Evolutionary conservation across 805 yeast species (phyloP).

Genomic region (Sugiyamaella qingdaonensis): DNA sequence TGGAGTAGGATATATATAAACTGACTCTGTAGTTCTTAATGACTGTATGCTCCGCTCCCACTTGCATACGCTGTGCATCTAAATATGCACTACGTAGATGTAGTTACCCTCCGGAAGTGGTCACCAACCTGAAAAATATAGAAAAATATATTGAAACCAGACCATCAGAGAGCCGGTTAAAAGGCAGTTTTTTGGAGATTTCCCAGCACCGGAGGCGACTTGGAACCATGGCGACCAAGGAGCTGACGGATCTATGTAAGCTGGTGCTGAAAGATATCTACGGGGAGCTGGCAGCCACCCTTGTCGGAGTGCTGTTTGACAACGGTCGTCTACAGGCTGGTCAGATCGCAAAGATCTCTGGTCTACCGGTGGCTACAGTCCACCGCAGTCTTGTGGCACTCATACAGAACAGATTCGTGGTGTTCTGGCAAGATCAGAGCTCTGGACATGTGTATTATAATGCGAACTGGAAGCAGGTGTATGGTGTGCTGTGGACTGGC

Average conservation of each 20-base stretch:
- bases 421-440: slow-evolving; percentile 50
- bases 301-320: slow-evolving; percentile 57
- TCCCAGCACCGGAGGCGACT: not conserved
- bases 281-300: slow-evolving; percentile 72
- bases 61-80: not conserved
- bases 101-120: not conserved
- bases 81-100: not conserved
- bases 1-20: no score
- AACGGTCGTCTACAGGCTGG: slow-evolving; percentile 60
- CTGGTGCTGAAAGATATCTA: slow-evolving; percentile 32
- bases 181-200: not conserved
- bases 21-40: no score
- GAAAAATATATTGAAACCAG: not conserved
- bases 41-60: not conserved
- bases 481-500: slow-evolving; percentile 68
- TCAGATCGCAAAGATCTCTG: slow-evolving; percentile 48
- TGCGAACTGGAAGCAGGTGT: slow-evolving; percentile 60
- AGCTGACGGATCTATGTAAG: slow-evolving; percentile 25
- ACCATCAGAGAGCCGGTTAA: not conserved
- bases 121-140: slow-evolving; percentile 1
- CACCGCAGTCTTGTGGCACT: slow-evolving; percentile 69
- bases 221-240: slow-evolving; percentile 17
- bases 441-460: slow-evolving; percentile 41
- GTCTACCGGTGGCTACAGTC: slow-evolving; percentile 47
- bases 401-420: slow-evolving; percentile 73